Percentiles rank a stretch among this genome's conserved stretches.
Conservation (phyloP, 768 basidiomycete species). For the Mrakia blollopis region DNA sequence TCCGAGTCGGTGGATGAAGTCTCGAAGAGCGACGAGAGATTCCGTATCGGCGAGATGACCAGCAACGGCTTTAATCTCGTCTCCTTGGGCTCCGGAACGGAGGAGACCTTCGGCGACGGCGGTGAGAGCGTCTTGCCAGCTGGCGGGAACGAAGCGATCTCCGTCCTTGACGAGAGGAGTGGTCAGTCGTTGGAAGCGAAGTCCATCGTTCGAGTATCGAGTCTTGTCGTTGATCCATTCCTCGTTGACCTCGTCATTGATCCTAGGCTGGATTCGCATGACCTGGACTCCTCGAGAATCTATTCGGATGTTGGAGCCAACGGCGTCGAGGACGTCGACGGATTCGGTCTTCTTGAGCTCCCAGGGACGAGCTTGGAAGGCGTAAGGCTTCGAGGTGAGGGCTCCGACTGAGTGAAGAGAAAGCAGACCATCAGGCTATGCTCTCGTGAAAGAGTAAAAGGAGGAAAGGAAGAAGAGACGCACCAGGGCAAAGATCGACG, state of each 20-base stretch:
- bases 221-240: constrained; percentile 99
- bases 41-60: constrained; percentile 93
- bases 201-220: constrained; percentile 90
- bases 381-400: constrained; percentile 95
- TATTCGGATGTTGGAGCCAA: constrained; percentile 93
- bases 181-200: constrained; percentile 90
- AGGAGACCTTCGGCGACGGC: constrained; percentile 73
- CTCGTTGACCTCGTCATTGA: constrained; percentile 97
- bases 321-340: constrained; percentile 87
- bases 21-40: constrained; percentile 71
- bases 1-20: constrained; percentile 83
- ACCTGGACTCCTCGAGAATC: constrained; percentile 93
- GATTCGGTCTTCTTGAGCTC: constrained; percentile 98
- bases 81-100: constrained; percentile 71
- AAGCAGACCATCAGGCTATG: constrained; percentile 45
- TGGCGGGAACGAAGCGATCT: constrained; percentile 82
- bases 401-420: constrained; percentile 63
- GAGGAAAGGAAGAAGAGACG: neutral
- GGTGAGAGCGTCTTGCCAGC: constrained; percentile 84
- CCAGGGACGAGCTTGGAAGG: constrained; percentile 96
- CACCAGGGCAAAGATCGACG: constrained; percentile 69
- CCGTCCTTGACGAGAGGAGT: constrained; percentile 83
- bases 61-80: constrained; percentile 93
- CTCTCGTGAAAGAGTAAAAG: neutral
- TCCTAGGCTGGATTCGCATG: constrained; percentile 93